Base-by-base conservation (phyloP, 2,329 filamentous ascomycete genomes). In the Pseudogymnoascus sp. region DNA sequence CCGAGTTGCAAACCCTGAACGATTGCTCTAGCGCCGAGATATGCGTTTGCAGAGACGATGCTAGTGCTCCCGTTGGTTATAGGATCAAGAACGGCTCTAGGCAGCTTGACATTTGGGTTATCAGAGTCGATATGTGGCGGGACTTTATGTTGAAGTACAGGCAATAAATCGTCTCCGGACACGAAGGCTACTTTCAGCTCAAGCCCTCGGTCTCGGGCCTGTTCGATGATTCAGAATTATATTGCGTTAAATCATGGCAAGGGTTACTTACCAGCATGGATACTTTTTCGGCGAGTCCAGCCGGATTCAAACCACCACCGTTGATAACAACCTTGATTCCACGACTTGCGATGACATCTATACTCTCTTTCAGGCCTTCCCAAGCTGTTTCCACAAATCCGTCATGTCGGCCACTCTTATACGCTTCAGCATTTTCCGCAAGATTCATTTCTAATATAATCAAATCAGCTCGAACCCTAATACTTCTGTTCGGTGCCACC, bases 261-360 rank as follows among this genome's bases (percentile, higher is more conserved):
- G n/a, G n/a, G n/a, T n/a, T n/a, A n/a, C n/a, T n/a, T n/a, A n/a
- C n/a, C n/a, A n/a, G n/a, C n/a, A n/a, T n/a, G n/a, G n/a, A 71
- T 0, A 79, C 74, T 61, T 79, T 78, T 61, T 78, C 68, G 2
- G 82, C 80, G 14, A 86, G 68, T 0, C 78, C 81, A 63, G 76
- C 75, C 0, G 83, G 83, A 63, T 85, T 78, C 67, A 78, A 74
- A 37, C 79, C 78, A 2, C 81, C 81, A 3, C 80, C 81, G 68
- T 83, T 83, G 59, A 81, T 73, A 44, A 81, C 74, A 10, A 83
- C 74, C 64, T 79, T 80, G 70, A 82, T 81, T n/a, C n/a, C n/a
- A n/a, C n/a, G n/a, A n/a, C 0, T 73, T 2, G 76, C 75, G 26
- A 83, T 72, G 3, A 80, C 70, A 11, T 80, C 74, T 4, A 83